Base-by-base conservation (phyloP, 176 grass and related monocot species). In the Alloteropsis semialata region DNA sequence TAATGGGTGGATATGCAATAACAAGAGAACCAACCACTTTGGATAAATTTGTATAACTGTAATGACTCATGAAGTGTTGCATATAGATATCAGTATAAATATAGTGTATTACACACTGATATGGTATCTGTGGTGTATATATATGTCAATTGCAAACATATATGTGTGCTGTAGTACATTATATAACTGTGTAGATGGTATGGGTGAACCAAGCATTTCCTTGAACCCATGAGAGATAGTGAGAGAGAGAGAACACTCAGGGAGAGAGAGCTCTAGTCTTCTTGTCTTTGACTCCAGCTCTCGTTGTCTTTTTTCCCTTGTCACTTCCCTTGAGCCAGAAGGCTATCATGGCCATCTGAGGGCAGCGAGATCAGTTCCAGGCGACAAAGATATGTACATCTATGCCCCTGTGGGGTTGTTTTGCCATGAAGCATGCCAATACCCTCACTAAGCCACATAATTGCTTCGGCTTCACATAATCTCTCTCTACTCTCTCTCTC, bases 281-380 rank as follows among this genome's bases (percentile, higher is more conserved):
- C 96, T 95, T 93, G 89, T 93, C 91, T 98, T 95, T 95, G 96
- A 98, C 96, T 95, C 96, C 91, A 95, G 93, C 79, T 87, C 89
- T 91, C 89, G 89, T 92, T 84, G 76, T 93, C 90, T 74, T 95
- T 86, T 82, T 79, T 75, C 87, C 77, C 87, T 88, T 86, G 86
- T 92, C 79, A 82, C 57, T 66, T 90, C 57, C 87, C 95, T 97
- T 97, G 83, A 94, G 88, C 84, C 88, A 89, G 73, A 97, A 94
- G 95, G 86, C 87, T 89, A 87, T 92, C 81, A 91, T 89, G 84
- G 69, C 64, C 71, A 87, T 55, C 85, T 82, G 81, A 89, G 76
- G 71, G 72, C 77, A 87, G 84, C 77, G 53, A 97, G 27, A 72
- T 90, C 76, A 87, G 65, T 73, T 87, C 72, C 72, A 61, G 84